These are phyloP conservation scores for Nevesoporus exiguus DNA, from an alignment of 768 basidiomycete genomes.

Conservation along the genomic window DNA sequence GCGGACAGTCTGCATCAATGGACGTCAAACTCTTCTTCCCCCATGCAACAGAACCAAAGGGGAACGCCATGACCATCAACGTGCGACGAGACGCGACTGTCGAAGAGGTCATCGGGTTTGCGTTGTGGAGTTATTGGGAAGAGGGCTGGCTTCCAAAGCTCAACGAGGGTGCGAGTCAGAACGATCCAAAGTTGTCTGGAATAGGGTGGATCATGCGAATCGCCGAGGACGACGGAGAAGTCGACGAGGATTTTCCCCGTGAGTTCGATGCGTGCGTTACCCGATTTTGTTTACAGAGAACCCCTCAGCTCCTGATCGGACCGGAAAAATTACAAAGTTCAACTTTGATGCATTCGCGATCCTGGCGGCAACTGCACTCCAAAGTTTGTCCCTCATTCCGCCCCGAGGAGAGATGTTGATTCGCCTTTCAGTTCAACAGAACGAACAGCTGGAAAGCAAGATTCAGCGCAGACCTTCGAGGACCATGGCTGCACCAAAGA, in stretches of 20 bases:
- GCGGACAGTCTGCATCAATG: constrained; percentile 59
- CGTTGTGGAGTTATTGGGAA: constrained; percentile 92
- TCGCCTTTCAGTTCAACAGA: constrained; percentile 59
- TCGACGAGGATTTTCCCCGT: constrained; percentile 99
- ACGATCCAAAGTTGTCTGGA: constrained; percentile 68
- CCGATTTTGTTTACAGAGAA: neutral
- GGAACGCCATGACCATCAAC: constrained; percentile 64
- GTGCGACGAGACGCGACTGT: constrained; percentile 87
- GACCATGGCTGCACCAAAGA: constrained; percentile 58
- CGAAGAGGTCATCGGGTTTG: constrained; percentile 94
- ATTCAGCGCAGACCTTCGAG: constrained; percentile 79
- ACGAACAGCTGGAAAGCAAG: constrained; percentile 71
- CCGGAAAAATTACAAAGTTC: constrained; percentile 82
- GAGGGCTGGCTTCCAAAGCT: constrained; percentile 76
- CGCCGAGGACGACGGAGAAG: constrained; percentile 95
- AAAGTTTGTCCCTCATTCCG: constrained; percentile 47
- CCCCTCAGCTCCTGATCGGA: constrained; percentile 83
- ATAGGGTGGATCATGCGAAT: constrained; percentile 92
- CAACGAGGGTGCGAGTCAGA: constrained; percentile 60
- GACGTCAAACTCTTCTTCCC: constrained; percentile 84
- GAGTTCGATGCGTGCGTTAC: constrained; percentile 30
- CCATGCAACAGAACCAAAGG: constrained; percentile 57
- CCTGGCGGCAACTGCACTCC: constrained; percentile 66
- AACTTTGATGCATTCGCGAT: constrained; percentile 89
- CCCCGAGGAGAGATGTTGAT: neutral